Evolutionary conservation across 2,329 filamentous ascomycete species (phyloP).

Genomic region (Dactylellina haptotyla): DNA sequence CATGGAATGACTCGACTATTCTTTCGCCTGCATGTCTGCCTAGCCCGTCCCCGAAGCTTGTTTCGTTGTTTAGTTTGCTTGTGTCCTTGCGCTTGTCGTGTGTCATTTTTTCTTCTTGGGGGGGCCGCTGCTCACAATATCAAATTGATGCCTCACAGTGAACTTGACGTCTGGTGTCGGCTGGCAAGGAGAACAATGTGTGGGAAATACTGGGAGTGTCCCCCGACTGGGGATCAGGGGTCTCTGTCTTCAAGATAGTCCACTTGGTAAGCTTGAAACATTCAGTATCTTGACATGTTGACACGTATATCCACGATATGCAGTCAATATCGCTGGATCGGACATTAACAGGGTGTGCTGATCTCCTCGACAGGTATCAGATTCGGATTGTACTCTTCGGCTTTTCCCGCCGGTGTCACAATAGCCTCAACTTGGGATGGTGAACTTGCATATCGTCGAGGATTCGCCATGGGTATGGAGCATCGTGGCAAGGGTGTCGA

Average conservation of each 20-base stretch:
- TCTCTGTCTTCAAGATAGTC: slow-evolving; percentile 68
- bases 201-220: slow-evolving; percentile 59
- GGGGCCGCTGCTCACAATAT: slow-evolving; percentile 5
- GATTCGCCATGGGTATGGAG: slow-evolving; percentile 64
- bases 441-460: slow-evolving; percentile 64
- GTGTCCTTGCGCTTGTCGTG: slow-evolving; percentile 26
- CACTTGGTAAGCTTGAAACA: slow-evolving; percentile 61
- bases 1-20: slow-evolving; percentile 42
- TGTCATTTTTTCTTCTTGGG: not conserved
- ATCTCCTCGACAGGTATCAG: slow-evolving; percentile 37
- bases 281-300: slow-evolving; percentile 57
- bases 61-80: slow-evolving; percentile 33
- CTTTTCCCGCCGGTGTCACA: slow-evolving; percentile 67
- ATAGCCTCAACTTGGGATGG: slow-evolving; percentile 68
- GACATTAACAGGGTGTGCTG: slow-evolving; percentile 20
- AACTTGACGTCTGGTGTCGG: slow-evolving; percentile 68
- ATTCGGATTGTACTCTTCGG: slow-evolving; percentile 61
- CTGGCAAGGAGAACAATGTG: slow-evolving; percentile 68
- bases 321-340: slow-evolving; percentile 58
- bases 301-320: slow-evolving; percentile 66
- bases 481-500: slow-evolving; percentile 56
- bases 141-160: slow-evolving; percentile 59
- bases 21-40: slow-evolving; percentile 53
- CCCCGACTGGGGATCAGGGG: slow-evolving; percentile 59
- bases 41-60: slow-evolving; percentile 30